phyloP scores from a whole-genome alignment of 192 early-diverging fungal genomes.

The Funneliformis mosseae region DNA sequence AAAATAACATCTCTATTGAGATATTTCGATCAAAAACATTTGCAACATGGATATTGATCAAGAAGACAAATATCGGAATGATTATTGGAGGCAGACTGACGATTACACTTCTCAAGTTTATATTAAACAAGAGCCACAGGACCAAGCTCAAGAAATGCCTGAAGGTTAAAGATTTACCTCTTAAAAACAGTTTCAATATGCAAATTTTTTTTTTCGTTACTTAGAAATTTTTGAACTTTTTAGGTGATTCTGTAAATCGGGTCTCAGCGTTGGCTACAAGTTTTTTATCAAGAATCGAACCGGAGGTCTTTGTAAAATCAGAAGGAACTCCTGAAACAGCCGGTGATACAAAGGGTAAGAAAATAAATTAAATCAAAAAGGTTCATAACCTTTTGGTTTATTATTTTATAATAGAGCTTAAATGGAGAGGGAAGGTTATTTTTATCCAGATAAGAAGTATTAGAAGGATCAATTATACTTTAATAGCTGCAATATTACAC shows the following conservation, averaged over 20 bases:
- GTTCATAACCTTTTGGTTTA: neutral
- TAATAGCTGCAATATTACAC: neutral
- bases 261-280: slow-evolving; percentile 15
- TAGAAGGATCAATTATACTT: neutral
- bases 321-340: neutral
- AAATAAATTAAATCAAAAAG: neutral
- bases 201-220: neutral
- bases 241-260: neutral
- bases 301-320: neutral
- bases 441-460: neutral
- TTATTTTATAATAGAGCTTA: neutral
- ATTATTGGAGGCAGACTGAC: neutral
- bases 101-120: neutral
- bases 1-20: neutral
- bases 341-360: neutral
- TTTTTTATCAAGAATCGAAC: slow-evolving; percentile 3
- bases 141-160: neutral
- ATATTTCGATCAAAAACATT: neutral
- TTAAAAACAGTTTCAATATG: neutral
- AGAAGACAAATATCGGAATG: neutral
- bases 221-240: neutral
- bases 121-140: slow-evolving; percentile 8
- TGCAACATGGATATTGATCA: neutral
- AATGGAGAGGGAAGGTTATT: neutral
- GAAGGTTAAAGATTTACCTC: neutral